These are phyloP conservation scores for Rhynchosporium secalis DNA, from an alignment of 2,329 filamentous ascomycete genomes.

Conservation along the genomic window DNA sequence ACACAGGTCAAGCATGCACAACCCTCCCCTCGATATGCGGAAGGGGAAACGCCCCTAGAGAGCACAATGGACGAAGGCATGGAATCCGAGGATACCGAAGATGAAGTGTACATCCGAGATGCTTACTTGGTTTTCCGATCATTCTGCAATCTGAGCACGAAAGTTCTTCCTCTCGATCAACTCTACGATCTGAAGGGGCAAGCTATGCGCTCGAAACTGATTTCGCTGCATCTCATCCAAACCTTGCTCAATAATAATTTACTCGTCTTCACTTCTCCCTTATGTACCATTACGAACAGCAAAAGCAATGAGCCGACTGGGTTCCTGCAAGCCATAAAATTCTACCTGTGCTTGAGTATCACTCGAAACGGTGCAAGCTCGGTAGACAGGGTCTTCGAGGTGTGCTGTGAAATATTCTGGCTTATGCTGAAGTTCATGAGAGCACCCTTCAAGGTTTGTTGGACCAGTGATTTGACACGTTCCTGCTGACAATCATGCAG, in stretches of 20 bases:
- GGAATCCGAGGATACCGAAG: slow-evolving; percentile 69
- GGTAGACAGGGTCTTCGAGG: slow-evolving; percentile 88
- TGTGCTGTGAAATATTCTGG: slow-evolving; percentile 97
- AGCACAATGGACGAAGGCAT: slow-evolving; percentile 54
- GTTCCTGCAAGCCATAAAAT: slow-evolving; percentile 93
- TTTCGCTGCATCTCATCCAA: slow-evolving; percentile 93
- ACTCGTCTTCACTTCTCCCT: slow-evolving; percentile 82
- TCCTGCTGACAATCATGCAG: slow-evolving; percentile 44
- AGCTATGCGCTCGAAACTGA: slow-evolving; percentile 94
- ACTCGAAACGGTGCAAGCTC: slow-evolving; percentile 95
- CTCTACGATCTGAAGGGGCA: slow-evolving; percentile 90
- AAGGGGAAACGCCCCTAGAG: slow-evolving; percentile 57
- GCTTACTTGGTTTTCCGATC: slow-evolving; percentile 96
- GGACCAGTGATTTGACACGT: not conserved
- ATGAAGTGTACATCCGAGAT: slow-evolving; percentile 96
- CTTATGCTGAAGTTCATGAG: slow-evolving; percentile 93
- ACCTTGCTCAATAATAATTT: slow-evolving; percentile 95
- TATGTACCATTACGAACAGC: slow-evolving; percentile 89
- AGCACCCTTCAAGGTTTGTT: slow-evolving; percentile 80
- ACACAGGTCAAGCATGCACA: slow-evolving; percentile 55
- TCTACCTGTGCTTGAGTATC: slow-evolving; percentile 92
- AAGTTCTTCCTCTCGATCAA: slow-evolving; percentile 84
- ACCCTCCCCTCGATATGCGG: slow-evolving; percentile 49
- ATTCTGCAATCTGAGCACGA: slow-evolving; percentile 96
- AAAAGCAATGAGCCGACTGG: slow-evolving; percentile 84